A percentile compares a stretch with the other conserved stretches of the same genome.
Conservation (phyloP, 2,329 filamentous ascomycete species). For the Penicillium decumbens region DNA sequence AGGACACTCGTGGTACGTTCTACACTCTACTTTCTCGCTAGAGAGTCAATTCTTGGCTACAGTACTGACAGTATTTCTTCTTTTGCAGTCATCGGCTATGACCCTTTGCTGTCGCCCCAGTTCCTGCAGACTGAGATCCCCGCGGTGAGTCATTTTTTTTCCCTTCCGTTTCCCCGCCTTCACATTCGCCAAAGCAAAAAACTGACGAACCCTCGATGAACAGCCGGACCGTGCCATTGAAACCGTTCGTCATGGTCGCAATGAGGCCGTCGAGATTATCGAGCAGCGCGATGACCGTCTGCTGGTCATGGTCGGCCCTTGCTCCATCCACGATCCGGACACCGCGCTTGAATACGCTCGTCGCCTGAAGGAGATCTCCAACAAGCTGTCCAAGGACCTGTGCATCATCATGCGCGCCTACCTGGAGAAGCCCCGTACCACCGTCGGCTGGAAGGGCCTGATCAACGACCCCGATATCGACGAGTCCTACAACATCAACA, state of each 20-base stretch:
- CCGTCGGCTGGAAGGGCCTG: slow-evolving; percentile 97
- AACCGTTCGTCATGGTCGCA: slow-evolving; percentile 42
- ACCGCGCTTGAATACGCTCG: slow-evolving; percentile 83
- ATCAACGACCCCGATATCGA: slow-evolving; percentile 99
- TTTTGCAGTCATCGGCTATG: slow-evolving; percentile 78
- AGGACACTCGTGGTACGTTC: slow-evolving; percentile 44
- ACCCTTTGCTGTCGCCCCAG: slow-evolving; percentile 84
- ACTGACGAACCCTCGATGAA: slow-evolving; percentile 10
- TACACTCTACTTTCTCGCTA: background rate
- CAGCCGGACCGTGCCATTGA: slow-evolving; percentile 40
- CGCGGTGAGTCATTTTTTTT: slow-evolving; percentile 53
- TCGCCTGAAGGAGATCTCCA: slow-evolving; percentile 69
- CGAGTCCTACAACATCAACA: slow-evolving; percentile 97
- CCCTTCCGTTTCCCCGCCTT: slow-evolving; percentile 61
- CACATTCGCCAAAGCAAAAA: slow-evolving; percentile 26
- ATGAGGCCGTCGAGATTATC: slow-evolving; percentile 67
- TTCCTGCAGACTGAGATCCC: slow-evolving; percentile 84
- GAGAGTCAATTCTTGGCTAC: background rate
- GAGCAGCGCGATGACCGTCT: slow-evolving; percentile 74
- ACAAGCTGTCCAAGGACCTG: slow-evolving; percentile 76
- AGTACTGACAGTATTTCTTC: background rate
- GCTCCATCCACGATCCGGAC: slow-evolving; percentile 92
- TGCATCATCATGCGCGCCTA: slow-evolving; percentile 97
- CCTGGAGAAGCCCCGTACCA: slow-evolving; percentile 97
- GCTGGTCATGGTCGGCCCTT: slow-evolving; percentile 89